Base-by-base conservation (phyloP, 176 grass and related monocot species). In the Secale cereale region DNA sequence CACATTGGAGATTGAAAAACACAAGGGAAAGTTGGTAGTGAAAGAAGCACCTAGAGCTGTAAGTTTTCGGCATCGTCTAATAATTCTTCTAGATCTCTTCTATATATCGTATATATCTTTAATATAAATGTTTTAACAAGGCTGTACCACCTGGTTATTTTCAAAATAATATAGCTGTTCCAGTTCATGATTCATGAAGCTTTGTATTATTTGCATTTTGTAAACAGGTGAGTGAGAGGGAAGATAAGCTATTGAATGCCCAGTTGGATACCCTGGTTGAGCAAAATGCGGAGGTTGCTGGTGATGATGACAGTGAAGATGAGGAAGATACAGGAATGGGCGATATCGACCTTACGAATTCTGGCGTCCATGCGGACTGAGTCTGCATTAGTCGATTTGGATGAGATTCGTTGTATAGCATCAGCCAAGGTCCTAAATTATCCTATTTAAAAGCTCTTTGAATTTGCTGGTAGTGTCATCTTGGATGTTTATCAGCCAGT, bases 311-410 rank as follows among this genome's bases (percentile, higher is more conserved):
- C 30, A 95, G 89, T 28, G 96, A 94, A 77, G 94, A 92, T n/a
- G 94, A 95, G 81, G 95, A 98, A 90, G 96, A 98, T 54, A 98
- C 91, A 22, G 96, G 96, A 86, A 98, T 98, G 96, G 96, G 96
- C 0, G 89, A 95, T 13, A 45, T 87, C 0, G 89, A 98, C 52
- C 60, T 95, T n/a, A 82, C 86, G 0, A 87, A 81, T 65, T 76
- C 87, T 2, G 87, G 92, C 2, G 92, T 94, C 71, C 60, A 78
- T 19, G 85, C 80, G 7, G 86, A 84, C 70, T 91, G 86, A 85
- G 76, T 45, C 46, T 70, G 8, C 26, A 15, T 32, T 63, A 40
- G 63, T 65, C 82, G 12, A 39, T 62, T 79, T 75, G 59, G 39
- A 79, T 83, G 80, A 89, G 83, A 76, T 86, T 78, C 83, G 75